Percentiles rank a stretch among this genome's conserved stretches.
Conservation (phyloP, 352 stramenopile species). For the Phytophthora brassicae region DNA sequence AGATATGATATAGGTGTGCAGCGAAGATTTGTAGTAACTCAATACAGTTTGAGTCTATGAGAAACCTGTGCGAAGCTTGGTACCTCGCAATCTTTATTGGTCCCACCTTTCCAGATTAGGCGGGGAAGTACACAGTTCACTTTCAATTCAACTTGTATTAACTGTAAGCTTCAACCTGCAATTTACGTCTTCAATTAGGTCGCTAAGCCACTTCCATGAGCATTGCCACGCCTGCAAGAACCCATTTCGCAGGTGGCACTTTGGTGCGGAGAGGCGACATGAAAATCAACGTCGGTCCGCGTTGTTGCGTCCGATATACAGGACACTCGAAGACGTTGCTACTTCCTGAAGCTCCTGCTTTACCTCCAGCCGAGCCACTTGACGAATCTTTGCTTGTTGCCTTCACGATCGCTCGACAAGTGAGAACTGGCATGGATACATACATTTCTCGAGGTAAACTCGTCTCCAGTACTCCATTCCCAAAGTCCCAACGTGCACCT, state of each 20-base stretch:
- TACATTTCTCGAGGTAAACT: constrained; percentile 91
- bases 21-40: no score
- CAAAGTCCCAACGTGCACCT: constrained; percentile 88
- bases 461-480: constrained; percentile 75
- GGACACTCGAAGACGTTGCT: constrained; percentile 80
- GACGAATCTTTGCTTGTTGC: constrained; percentile 40
- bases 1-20: no score
- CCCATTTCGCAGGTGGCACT: constrained; percentile 85
- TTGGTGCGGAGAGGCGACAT: constrained; percentile 88
- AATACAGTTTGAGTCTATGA: no score
- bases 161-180: no score
- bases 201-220: constrained; percentile 90
- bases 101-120: no score
- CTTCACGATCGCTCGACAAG: constrained; percentile 72
- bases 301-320: constrained; percentile 91
- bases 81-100: no score
- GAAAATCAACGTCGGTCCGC: constrained; percentile 90
- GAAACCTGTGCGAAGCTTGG: no score
- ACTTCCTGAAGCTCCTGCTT: constrained; percentile 8
- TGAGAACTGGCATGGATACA: constrained; percentile 91
- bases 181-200: no score
- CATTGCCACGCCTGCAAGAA: constrained; percentile 88
- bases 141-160: no score
- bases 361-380: constrained; percentile 10
- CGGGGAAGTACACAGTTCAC: no score